Evolutionary conservation across 2,329 filamentous ascomycete genomes (phyloP).

Genomic region (Colletotrichum sp.): DNA sequence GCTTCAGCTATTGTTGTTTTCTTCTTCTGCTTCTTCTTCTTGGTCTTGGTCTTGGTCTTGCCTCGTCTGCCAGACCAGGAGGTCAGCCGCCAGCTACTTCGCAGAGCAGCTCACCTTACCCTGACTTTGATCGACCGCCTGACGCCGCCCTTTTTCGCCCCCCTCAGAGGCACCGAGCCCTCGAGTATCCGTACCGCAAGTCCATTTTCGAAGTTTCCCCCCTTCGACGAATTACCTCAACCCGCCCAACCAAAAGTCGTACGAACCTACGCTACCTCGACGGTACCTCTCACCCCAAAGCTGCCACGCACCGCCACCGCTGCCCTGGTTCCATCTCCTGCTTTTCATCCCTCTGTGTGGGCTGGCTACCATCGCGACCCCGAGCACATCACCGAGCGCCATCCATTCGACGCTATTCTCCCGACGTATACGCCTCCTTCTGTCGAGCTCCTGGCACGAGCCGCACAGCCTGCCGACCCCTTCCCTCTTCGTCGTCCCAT

Average conservation of each 20-base stretch:
- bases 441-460: constrained; percentile 16
- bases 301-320: neutral
- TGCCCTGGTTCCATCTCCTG: neutral
- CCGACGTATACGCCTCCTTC: constrained; percentile 6
- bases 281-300: neutral
- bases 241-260: constrained; percentile 3
- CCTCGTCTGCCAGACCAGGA: neutral
- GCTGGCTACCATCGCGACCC: constrained; percentile 2
- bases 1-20: neutral
- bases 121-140: neutral
- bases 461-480: constrained; percentile 13
- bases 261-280: constrained; percentile 9
- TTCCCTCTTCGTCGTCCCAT: constrained; percentile 4
- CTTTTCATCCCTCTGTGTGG: neutral
- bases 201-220: neutral
- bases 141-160: neutral
- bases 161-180: neutral
- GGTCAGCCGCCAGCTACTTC: neutral
- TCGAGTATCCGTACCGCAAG: neutral
- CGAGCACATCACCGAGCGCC: constrained; percentile 17
- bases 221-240: constrained; percentile 5
- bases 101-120: neutral
- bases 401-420: constrained; percentile 3
- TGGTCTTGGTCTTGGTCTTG: constrained; percentile 3
- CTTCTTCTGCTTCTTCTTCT: neutral